These are phyloP conservation scores for Neopestalotiopsis sp. DNA, from an alignment of 2,329 filamentous ascomycete genomes.

Conservation along the genomic window DNA sequence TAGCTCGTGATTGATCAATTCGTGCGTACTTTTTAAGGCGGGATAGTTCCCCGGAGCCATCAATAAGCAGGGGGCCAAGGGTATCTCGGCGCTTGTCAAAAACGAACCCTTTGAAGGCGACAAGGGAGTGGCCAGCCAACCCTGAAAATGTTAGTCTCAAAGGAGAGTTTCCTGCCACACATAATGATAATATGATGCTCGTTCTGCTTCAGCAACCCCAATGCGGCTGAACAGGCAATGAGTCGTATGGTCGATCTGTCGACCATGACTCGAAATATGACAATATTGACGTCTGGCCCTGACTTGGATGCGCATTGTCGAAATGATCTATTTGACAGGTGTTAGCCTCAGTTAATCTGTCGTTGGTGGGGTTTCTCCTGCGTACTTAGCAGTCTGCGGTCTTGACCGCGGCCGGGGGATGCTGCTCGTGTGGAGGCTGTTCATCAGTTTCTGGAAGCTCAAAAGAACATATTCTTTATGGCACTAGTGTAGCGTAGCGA, in stretches of 20 bases:
- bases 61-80: constrained; percentile 24
- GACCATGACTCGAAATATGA: background rate
- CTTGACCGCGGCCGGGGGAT: constrained; percentile 10
- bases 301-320: constrained; percentile 3
- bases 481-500: background rate
- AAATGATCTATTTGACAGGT: background rate
- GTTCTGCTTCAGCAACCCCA: background rate
- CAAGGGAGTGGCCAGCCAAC: constrained; percentile 9
- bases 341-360: background rate
- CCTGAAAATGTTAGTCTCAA: constrained; percentile 6
- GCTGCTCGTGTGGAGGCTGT: background rate
- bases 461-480: background rate
- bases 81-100: constrained; percentile 26
- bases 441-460: constrained; percentile 14
- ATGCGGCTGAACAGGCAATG: background rate
- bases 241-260: background rate
- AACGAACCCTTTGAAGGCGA: constrained; percentile 21
- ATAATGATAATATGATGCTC: background rate
- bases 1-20: constrained; percentile 18
- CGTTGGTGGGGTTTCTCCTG: constrained; percentile 1
- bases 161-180: background rate
- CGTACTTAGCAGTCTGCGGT: constrained; percentile 1
- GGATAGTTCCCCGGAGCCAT: constrained; percentile 31
- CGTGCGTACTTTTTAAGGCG: constrained; percentile 23
- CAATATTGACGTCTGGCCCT: background rate